A percentile compares a stretch with the other conserved stretches of the same genome.
Evolutionary conservation across 2,329 filamentous ascomycete genomes (phyloP).

Genomic region (Calonectria ilicicola): DNA sequence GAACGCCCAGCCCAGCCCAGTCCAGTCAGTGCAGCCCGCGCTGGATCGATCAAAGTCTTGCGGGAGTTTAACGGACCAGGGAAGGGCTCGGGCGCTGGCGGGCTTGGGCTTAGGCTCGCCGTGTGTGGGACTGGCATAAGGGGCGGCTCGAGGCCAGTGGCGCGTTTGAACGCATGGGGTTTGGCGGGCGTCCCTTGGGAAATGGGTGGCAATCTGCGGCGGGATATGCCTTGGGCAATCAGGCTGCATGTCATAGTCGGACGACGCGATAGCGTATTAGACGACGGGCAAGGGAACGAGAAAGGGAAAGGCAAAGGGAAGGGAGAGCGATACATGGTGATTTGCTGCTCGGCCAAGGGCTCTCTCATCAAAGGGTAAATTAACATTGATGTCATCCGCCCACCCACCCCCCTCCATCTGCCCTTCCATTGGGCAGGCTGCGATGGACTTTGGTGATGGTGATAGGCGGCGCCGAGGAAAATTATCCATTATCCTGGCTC

Average conservation of each 20-base stretch:
- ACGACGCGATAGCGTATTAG: conserved; percentile 6
- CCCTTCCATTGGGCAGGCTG: conserved; percentile 33
- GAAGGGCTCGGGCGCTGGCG: conserved; percentile 3
- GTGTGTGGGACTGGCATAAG: not conserved
- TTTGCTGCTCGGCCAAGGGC: conserved; percentile 14
- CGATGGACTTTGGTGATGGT: conserved; percentile 26
- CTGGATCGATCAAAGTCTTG: conserved; percentile 8
- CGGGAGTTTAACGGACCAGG: conserved; percentile 9
- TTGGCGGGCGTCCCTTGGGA: not conserved
- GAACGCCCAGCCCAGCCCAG: not conserved
- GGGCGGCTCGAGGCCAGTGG: conserved; percentile 3
- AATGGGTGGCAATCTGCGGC: conserved; percentile 11
- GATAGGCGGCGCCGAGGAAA: conserved; percentile 39
- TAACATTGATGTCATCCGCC: conserved; percentile 44
- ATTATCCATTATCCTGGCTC: conserved; percentile 5
- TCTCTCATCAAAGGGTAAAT: conserved; percentile 34
- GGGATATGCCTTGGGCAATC: not conserved
- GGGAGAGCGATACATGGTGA: not conserved
- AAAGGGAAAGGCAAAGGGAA: not conserved
- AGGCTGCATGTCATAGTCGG: conserved; percentile 1
- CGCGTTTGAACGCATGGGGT: conserved; percentile 13
- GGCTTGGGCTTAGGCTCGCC: conserved; percentile 4
- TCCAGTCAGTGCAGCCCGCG: conserved; percentile 5
- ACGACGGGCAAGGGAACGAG: not conserved
- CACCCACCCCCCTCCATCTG: conserved; percentile 30